Evolutionary conservation across 352 stramenopile genomes (phyloP).

Genomic region (Globisporangium spiculum): DNA sequence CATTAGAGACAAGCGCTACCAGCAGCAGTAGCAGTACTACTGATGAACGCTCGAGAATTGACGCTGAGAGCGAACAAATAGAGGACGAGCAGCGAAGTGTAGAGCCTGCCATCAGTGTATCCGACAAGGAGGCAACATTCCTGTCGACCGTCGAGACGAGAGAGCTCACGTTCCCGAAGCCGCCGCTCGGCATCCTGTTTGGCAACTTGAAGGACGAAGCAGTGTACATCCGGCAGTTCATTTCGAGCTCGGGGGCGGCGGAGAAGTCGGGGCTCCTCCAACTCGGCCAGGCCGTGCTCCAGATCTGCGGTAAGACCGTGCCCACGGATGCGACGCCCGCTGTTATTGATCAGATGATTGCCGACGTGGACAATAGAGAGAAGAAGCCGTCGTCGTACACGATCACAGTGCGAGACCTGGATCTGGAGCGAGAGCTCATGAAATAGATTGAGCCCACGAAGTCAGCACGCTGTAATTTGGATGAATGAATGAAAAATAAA

Average conservation of each 20-base stretch:
- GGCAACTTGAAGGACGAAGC: conserved; percentile 80
- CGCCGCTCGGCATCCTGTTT: conserved; percentile 78
- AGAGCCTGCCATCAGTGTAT: neutral
- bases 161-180: conserved; percentile 60
- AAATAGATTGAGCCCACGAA: conserved; percentile 26
- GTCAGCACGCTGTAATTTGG: neutral
- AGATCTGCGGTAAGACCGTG: conserved; percentile 73
- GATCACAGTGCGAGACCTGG: conserved; percentile 74
- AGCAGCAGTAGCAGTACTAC: neutral
- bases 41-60: neutral
- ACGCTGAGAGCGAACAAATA: conserved; percentile 9
- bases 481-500: neutral
- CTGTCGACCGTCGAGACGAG: conserved; percentile 28
- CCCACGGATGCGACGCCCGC: conserved; percentile 47
- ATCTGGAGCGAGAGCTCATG: conserved; percentile 80
- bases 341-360: conserved; percentile 70
- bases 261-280: conserved; percentile 66
- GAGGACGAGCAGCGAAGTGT: conserved; percentile 21
- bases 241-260: conserved; percentile 66
- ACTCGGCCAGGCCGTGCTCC: conserved; percentile 62
- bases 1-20: neutral
- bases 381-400: conserved; percentile 30
- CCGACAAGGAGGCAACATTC: conserved; percentile 15
- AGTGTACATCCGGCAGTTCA: conserved; percentile 77
- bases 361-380: conserved; percentile 27